Percentiles rank a stretch among this genome's conserved stretches.
Evolutionary conservation across 2,329 filamentous ascomycete genomes (phyloP).

Genomic region (Cladosporium sp.): DNA sequence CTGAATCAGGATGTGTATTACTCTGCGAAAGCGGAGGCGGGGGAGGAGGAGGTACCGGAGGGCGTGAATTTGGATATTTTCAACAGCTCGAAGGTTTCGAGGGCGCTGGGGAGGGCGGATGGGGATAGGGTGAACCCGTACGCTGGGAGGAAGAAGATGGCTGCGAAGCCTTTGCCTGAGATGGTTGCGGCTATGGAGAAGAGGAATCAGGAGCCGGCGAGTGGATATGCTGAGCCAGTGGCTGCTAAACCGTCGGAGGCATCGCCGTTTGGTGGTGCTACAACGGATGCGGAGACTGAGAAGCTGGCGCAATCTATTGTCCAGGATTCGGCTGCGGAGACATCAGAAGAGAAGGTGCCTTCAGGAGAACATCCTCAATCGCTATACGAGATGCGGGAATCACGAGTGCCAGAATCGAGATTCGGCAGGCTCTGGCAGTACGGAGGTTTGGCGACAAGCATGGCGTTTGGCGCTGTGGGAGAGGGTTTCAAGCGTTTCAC

Average conservation of each 20-base stretch:
- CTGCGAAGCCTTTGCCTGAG: conserved; percentile 28
- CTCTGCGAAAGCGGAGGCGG: conserved; percentile 14
- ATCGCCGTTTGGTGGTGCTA: not conserved
- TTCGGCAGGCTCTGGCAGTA: conserved; percentile 92
- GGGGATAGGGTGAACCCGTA: conserved; percentile 33
- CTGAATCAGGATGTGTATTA: conserved; percentile 54
- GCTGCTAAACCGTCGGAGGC: not conserved
- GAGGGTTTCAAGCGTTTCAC: conserved; percentile 77
- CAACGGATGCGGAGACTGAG: conserved; percentile 31
- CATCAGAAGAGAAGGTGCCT: not conserved
- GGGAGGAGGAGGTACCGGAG: conserved; percentile 44
- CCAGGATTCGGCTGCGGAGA: conserved; percentile 24
- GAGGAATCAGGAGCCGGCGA: conserved; percentile 17
- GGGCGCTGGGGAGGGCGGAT: conserved; percentile 40
- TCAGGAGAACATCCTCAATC: not conserved
- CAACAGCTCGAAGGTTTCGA: conserved; percentile 53
- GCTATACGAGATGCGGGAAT: conserved; percentile 72
- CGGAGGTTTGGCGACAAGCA: conserved; percentile 82
- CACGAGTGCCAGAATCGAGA: conserved; percentile 80
- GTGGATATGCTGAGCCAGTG: conserved; percentile 2
- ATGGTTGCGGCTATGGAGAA: conserved; percentile 27
- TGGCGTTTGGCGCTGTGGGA: conserved; percentile 86
- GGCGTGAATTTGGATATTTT: conserved; percentile 58
- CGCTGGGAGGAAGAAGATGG: conserved; percentile 23
- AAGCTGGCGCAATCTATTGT: conserved; percentile 32